Evolutionary conservation across 164 flowering plant genomes (phyloP), one percentile per base, ranked within the genome.

Genomic region (Amborella trichopoda): DNA sequence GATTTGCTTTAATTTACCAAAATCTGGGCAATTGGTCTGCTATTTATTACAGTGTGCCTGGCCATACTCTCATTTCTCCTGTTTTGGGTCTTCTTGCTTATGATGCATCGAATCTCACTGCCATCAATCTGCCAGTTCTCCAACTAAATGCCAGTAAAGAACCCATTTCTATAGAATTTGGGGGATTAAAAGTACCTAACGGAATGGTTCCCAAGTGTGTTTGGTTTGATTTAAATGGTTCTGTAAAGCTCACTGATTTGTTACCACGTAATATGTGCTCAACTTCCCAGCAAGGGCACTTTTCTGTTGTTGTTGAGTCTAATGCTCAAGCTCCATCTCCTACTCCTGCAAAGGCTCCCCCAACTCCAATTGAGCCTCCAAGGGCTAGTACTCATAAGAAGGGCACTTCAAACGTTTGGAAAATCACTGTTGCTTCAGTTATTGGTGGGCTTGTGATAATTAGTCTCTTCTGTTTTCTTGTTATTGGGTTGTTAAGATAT

Each of bases 1-100:
- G 88, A 46, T 30, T 80, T 20, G 69, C 68, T 16, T 56, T 83
- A 20, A 75, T 80, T 3, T 72, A 70, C 46, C 75, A 67, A 38
- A 62, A 76, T 44, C 50, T 78, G 44, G 81, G 75, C 28, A 83
- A 72, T 49, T 72, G 77, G 76, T 83, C 94, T 26, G 60, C 79
- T 38, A 38, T 33, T 3, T 74, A 58, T 46, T 77, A 72, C 59
- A 44, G 19, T 23, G 50, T 78, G 19, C 56, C 77, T 10, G 83
- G 81, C 14, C 69, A 76, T 52, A 19, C 67, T 0, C 40, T 80
- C 17, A 28, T 65, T 10, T 51, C 75, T 33, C 64, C 77, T 3
- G 81, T 83, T 14, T 43, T 78, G 20, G 80, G 88, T n/a, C 76
- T 83, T 53, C 22, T 48, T 26, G 50, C 30, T 2, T 83, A 70